These are phyloP conservation scores for Backusella luteola DNA, from an alignment of 192 early-diverging fungal species.

Conservation along the genomic window DNA sequence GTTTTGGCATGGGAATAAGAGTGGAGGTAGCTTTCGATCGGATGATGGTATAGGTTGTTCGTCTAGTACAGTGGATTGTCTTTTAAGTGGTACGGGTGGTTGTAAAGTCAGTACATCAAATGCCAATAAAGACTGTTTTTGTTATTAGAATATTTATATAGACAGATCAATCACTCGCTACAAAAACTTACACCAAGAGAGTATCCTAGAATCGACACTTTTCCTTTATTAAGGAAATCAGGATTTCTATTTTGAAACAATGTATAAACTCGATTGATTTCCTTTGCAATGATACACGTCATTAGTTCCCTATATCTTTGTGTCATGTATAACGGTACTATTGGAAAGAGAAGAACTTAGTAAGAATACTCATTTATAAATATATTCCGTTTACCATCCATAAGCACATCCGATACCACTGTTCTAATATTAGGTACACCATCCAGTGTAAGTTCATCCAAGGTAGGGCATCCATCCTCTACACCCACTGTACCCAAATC, in stretches of 20 bases:
- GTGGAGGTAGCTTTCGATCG: slow-evolving; percentile 15
- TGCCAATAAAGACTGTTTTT: slow-evolving; percentile 56
- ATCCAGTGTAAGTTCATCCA: slow-evolving; percentile 80
- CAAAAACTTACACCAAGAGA: slow-evolving; percentile 59
- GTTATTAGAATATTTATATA: not conserved
- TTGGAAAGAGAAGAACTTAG: not conserved
- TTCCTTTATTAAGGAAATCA: slow-evolving; percentile 65
- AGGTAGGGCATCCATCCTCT: slow-evolving; percentile 58
- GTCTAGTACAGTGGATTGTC: slow-evolving; percentile 23
- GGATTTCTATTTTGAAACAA: slow-evolving; percentile 74
- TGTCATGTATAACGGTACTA: slow-evolving; percentile 83
- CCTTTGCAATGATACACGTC: slow-evolving; percentile 71
- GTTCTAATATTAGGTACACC: slow-evolving; percentile 78
- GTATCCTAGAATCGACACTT: slow-evolving; percentile 76
- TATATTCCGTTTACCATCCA: slow-evolving; percentile 63
- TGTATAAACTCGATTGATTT: slow-evolving; percentile 74
- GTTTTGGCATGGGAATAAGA: slow-evolving; percentile 55
- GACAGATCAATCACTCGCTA: not conserved
- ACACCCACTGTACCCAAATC: slow-evolving; percentile 51
- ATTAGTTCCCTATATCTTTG: slow-evolving; percentile 80
- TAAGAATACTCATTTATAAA: not conserved
- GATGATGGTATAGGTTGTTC: slow-evolving; percentile 13
- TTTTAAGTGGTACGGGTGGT: slow-evolving; percentile 37
- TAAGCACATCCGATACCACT: slow-evolving; percentile 78
- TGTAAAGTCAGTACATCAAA: slow-evolving; percentile 79